Percentiles rank a stretch among this genome's conserved stretches.
These are phyloP conservation scores for Cryomyces antarcticus DNA, from an alignment of 495 filamentous ascomycete species.

Conservation along the genomic window DNA sequence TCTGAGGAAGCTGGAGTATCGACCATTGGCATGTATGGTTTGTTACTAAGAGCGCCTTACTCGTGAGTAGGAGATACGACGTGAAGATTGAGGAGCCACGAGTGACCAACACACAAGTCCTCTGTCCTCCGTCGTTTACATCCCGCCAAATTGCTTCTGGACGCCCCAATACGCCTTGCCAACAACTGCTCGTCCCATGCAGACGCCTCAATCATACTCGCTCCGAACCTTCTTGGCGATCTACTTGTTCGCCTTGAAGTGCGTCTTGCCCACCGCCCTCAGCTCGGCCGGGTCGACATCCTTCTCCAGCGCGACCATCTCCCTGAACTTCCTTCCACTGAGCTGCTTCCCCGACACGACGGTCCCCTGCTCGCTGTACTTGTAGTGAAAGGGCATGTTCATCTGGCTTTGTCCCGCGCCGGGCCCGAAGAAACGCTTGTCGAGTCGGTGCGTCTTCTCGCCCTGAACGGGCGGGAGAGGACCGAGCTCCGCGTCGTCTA, in stretches of 20 bases:
- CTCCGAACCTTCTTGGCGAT: background rate
- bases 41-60: too few relatives aligned
- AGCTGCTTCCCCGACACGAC: slow-evolving; percentile 38
- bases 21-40: too few relatives aligned
- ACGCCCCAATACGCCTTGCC: too few relatives aligned
- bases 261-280: slow-evolving; percentile 62
- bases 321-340: slow-evolving; percentile 63
- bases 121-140: too few relatives aligned
- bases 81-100: too few relatives aligned
- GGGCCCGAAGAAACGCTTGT: slow-evolving; percentile 69
- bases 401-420: slow-evolving; percentile 37
- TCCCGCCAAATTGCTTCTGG: too few relatives aligned
- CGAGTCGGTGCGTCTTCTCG: slow-evolving; percentile 50
- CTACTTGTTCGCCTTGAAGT: slow-evolving; percentile 60
- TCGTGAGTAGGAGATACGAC: too few relatives aligned
- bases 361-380: slow-evolving; percentile 64
- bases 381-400: slow-evolving; percentile 62
- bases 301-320: slow-evolving; percentile 69
- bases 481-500: slow-evolving; percentile 19
- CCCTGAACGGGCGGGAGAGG: slow-evolving; percentile 27
- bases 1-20: too few relatives aligned
- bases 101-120: too few relatives aligned
- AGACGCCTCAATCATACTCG: too few relatives aligned
- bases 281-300: slow-evolving; percentile 71
- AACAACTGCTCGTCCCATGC: too few relatives aligned